Conservation (phyloP, 1,139 yeast species). For the Protomyces inouyei region DNA sequence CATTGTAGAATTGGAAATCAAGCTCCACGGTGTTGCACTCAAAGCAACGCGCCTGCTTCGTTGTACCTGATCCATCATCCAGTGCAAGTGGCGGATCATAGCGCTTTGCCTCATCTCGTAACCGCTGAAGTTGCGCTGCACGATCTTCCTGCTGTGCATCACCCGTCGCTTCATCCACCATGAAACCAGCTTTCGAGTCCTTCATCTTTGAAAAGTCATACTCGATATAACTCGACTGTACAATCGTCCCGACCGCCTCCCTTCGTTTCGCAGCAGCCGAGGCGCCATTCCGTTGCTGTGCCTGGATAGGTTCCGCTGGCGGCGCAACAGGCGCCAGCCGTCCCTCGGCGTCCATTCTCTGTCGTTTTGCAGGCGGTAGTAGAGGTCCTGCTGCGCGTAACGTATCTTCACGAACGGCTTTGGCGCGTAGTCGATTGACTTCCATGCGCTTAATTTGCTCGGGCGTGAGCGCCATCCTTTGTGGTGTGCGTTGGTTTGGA, state of each 20-base stretch:
- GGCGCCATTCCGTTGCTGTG: not conserved
- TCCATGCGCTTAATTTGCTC: conserved; percentile 30
- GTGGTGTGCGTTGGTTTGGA: conserved; percentile 10
- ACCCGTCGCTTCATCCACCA: conserved; percentile 45
- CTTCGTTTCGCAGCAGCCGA: not conserved
- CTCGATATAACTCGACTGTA: conserved; percentile 64
- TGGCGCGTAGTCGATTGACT: conserved; percentile 32
- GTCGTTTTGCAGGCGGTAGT: conserved; percentile 22
- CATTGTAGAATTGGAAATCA: conserved; percentile 63
- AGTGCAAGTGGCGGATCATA: conserved; percentile 50
- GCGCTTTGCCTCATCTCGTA: conserved; percentile 46
- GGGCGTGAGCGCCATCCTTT: conserved; percentile 20
- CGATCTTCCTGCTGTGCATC: conserved; percentile 10
- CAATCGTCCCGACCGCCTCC: conserved; percentile 35
- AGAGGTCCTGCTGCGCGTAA: conserved; percentile 27
- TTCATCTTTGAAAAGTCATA: conserved; percentile 82
- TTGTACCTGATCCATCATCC: conserved; percentile 67
- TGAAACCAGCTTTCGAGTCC: conserved; percentile 83
- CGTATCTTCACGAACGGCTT: conserved; percentile 31
- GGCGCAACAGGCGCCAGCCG: conserved; percentile 5
- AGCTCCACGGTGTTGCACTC: conserved; percentile 53
- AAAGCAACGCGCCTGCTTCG: conserved; percentile 54
- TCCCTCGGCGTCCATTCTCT: conserved; percentile 24
- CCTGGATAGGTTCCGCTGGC: conserved; percentile 19
- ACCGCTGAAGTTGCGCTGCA: not conserved